phyloP scores from a whole-genome alignment of 768 basidiomycete species.

The Kwoniella botswanensis region DNA sequence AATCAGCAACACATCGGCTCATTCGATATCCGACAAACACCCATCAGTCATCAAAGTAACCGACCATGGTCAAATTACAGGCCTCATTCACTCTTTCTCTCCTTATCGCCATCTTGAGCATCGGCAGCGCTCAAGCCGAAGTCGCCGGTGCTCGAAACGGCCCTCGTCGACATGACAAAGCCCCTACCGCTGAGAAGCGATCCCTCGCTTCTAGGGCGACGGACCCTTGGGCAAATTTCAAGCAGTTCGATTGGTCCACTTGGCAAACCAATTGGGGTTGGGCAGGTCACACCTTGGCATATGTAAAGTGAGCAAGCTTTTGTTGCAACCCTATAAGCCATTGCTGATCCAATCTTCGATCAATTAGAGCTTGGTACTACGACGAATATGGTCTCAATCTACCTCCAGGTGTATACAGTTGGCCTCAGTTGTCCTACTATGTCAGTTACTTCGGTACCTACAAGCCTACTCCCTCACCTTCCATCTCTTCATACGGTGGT shows the following conservation, averaged over 20 bases:
- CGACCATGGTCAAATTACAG: conserved; percentile 24
- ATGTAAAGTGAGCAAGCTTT: conserved; percentile 41
- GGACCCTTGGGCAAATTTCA: conserved; percentile 33
- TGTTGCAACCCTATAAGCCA: too few relatives aligned
- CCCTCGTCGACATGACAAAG: conserved; percentile 6
- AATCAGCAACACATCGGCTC: conserved; percentile 11
- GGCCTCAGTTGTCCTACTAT: conserved; percentile 27
- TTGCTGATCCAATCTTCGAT: not conserved
- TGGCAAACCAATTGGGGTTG: conserved; percentile 27
- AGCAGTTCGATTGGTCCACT: conserved; percentile 23
- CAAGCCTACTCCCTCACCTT: conserved; percentile 15
- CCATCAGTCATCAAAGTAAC: conserved; percentile 2
- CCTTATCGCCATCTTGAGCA: conserved; percentile 1
- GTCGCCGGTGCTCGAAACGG: not conserved
- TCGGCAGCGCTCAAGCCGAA: conserved; percentile 9
- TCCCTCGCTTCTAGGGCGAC: not conserved
- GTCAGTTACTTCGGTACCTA: conserved; percentile 31
- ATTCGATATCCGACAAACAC: not conserved
- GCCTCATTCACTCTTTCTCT: conserved; percentile 26
- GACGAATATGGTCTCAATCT: conserved; percentile 30
- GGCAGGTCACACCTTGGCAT: conserved; percentile 28
- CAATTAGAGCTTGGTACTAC: conserved; percentile 21
- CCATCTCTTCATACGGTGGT: conserved; percentile 17
- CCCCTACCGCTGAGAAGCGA: not conserved
- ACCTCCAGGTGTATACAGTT: conserved; percentile 25